These are phyloP conservation scores for Metschnikowia bowlesiae DNA, from an alignment of 805 yeast genomes.

Conservation along the genomic window DNA sequence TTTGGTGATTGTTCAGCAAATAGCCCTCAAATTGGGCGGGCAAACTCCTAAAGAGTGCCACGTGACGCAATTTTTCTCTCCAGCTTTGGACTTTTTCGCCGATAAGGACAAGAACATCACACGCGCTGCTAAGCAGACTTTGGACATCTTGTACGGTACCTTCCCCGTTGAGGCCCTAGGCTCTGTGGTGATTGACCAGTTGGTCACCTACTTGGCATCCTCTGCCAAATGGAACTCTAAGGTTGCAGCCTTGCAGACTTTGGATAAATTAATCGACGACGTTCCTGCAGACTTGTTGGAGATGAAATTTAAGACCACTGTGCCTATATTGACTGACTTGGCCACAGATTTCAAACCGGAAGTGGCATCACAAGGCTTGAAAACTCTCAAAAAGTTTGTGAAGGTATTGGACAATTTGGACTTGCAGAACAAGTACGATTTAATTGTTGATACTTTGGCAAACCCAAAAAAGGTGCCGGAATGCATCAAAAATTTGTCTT, in stretches of 20 bases:
- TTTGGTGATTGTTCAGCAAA: conserved; percentile 55
- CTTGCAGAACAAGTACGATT: conserved; percentile 76
- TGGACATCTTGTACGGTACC: conserved; percentile 63
- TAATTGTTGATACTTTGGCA: conserved; percentile 81
- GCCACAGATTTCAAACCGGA: conserved; percentile 97
- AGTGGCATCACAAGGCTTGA: conserved; percentile 78
- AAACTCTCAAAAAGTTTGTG: conserved; percentile 66
- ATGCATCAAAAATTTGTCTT: conserved; percentile 82
- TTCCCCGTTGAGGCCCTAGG: conserved; percentile 78
- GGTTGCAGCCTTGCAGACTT: conserved; percentile 65
- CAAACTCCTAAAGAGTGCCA: conserved; percentile 72
- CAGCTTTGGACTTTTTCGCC: conserved; percentile 66
- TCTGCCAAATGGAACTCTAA: conserved; percentile 95
- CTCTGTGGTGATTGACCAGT: conserved; percentile 57
- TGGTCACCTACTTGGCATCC: conserved; percentile 62
- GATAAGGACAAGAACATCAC: conserved; percentile 87
- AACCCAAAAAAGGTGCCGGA: conserved; percentile 85
- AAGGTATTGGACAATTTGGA: conserved; percentile 88
- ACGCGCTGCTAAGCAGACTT: conserved; percentile 79
- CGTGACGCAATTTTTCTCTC: conserved; percentile 56
- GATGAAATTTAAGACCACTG: conserved; percentile 66
- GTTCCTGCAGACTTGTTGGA: conserved; percentile 85
- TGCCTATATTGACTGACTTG: conserved; percentile 83
- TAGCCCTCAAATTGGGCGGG: conserved; percentile 58
- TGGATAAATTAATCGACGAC: conserved; percentile 73